phyloP scores from a whole-genome alignment of 768 basidiomycete species.

The Infundibulicybe gibba region DNA sequence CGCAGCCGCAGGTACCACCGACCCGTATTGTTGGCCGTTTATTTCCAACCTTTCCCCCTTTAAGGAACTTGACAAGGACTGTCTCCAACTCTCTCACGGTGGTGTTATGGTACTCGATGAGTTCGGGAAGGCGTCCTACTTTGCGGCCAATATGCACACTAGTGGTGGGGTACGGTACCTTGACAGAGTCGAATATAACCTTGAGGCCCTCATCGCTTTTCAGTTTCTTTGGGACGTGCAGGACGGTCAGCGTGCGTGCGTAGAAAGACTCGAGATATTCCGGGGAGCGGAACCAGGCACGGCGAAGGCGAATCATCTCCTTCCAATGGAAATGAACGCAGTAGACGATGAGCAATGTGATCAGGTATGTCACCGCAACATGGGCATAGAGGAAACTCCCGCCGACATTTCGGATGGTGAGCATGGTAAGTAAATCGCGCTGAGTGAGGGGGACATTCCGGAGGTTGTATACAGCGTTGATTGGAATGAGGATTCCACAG shows the following conservation, averaged over 20 bases:
- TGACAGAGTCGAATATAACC: slow-evolving; percentile 66
- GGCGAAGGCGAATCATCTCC: slow-evolving; percentile 74
- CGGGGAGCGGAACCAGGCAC: slow-evolving; percentile 85
- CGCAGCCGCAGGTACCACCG: slow-evolving; percentile 79
- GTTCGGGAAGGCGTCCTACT: slow-evolving; percentile 83
- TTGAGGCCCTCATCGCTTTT: slow-evolving; percentile 85
- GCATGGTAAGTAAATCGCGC: slow-evolving; percentile 68
- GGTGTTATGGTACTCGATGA: slow-evolving; percentile 89
- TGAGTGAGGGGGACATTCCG: slow-evolving; percentile 45
- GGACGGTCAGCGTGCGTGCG: slow-evolving; percentile 85
- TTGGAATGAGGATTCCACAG: slow-evolving; percentile 76
- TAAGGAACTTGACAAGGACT: slow-evolving; percentile 86
- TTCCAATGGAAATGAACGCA: slow-evolving; percentile 76
- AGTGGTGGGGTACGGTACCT: slow-evolving; percentile 88
- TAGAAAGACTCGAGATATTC: slow-evolving; percentile 91
- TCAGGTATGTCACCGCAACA: slow-evolving; percentile 77
- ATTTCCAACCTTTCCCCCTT: slow-evolving; percentile 72
- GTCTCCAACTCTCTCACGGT: slow-evolving; percentile 93
- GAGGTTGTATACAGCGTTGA: slow-evolving; percentile 85
- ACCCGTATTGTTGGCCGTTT: slow-evolving; percentile 79
- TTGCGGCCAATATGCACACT: slow-evolving; percentile 86
- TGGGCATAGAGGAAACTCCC: slow-evolving; percentile 79
- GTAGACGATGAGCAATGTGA: slow-evolving; percentile 70
- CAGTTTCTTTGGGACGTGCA: slow-evolving; percentile 71
- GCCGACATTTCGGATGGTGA: slow-evolving; percentile 82